Evolutionary conservation across 257 asterid genomes (phyloP).

Genomic region (Lavandula angustifolia): DNA sequence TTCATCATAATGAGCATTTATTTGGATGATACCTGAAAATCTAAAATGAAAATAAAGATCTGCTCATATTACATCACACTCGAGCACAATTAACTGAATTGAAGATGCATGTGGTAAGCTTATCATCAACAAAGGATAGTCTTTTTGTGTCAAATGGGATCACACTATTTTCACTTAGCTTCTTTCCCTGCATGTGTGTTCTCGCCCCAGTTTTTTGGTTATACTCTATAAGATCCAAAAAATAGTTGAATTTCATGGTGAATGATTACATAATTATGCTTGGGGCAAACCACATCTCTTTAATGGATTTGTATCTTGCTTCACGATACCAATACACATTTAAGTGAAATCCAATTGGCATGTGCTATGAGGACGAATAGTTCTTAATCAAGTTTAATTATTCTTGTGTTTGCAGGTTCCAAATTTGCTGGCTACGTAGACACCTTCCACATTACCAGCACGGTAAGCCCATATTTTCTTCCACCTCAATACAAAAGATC

Average conservation of each 20-base stretch:
- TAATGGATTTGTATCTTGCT: constrained; percentile 11
- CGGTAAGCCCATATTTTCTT: constrained; percentile 55
- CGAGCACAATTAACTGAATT: too few species aligned
- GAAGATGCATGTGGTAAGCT: too few species aligned
- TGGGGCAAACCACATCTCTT: background rate
- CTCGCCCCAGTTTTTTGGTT: background rate
- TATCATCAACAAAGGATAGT: too few species aligned
- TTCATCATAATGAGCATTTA: background rate
- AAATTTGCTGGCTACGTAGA: constrained; percentile 90
- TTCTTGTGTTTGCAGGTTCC: constrained; percentile 60
- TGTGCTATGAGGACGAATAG: background rate
- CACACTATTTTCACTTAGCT: background rate
- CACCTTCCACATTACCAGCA: constrained; percentile 81
- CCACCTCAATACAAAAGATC: background rate
- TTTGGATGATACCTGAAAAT: background rate
- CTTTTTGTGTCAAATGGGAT: background rate
- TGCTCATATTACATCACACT: too few species aligned
- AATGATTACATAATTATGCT: background rate
- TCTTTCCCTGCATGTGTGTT: too few species aligned
- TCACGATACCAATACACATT: background rate
- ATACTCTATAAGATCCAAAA: too few species aligned
- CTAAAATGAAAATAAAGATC: background rate
- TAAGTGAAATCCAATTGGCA: background rate
- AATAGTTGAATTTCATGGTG: too few species aligned
- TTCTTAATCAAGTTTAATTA: constrained; percentile 19